These are phyloP conservation scores for Castanea crenata DNA, from an alignment of 306 rosid species.

Conservation along the genomic window DNA sequence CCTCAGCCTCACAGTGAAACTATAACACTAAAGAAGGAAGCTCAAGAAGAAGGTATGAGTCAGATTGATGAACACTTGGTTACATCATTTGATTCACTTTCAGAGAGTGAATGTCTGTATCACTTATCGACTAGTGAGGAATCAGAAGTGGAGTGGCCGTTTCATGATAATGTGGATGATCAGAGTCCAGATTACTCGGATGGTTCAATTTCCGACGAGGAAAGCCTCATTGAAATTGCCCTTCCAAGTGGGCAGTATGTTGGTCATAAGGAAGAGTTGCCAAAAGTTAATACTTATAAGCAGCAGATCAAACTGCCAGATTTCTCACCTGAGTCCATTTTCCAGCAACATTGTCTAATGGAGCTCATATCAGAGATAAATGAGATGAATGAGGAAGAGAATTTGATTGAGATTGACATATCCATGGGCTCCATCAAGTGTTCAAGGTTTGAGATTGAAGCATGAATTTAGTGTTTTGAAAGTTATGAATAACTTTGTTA, in stretches of 20 bases:
- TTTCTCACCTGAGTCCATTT: slow-evolving; percentile 35
- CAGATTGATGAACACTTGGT: slow-evolving; percentile 10
- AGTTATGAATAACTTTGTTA: slow-evolving; percentile 1
- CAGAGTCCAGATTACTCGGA: slow-evolving; percentile 51
- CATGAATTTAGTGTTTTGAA: slow-evolving; percentile 28
- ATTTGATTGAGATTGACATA: slow-evolving; percentile 88
- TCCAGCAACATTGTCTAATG: slow-evolving; percentile 41
- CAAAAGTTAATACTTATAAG: slow-evolving; percentile 27
- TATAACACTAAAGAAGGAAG: slow-evolving; percentile 18
- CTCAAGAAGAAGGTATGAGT: slow-evolving; percentile 10
- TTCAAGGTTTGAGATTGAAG: slow-evolving; percentile 88
- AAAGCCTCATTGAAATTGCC: slow-evolving; percentile 84
- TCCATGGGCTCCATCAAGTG: slow-evolving; percentile 95
- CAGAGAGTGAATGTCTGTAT: slow-evolving; percentile 47
- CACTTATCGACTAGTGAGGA: slow-evolving; percentile 47
- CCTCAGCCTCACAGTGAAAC: slow-evolving; percentile 16
- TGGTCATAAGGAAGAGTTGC: slow-evolving; percentile 26
- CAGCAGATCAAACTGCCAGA: slow-evolving; percentile 37
- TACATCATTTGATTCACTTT: slow-evolving; percentile 24
- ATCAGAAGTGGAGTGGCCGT: slow-evolving; percentile 50
- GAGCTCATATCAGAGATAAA: slow-evolving; percentile 75
- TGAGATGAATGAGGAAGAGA: slow-evolving; percentile 84
- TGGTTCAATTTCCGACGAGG: slow-evolving; percentile 93
- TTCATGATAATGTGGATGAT: slow-evolving; percentile 13
- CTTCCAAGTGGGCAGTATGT: slow-evolving; percentile 69